Base-by-base conservation (phyloP, 2,329 filamentous ascomycete species). In the Fusarium camptoceras region DNA sequence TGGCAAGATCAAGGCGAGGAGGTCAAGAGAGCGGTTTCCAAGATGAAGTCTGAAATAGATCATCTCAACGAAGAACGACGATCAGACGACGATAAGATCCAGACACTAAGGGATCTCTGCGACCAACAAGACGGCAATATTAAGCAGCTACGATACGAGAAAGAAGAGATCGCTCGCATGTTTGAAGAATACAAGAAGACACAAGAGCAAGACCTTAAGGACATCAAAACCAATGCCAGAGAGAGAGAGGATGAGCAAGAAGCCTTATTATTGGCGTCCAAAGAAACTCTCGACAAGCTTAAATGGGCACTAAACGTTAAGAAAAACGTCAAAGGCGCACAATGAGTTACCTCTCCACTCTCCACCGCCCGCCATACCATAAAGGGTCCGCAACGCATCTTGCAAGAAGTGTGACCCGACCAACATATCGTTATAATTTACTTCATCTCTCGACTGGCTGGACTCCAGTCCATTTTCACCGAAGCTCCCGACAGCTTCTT, bases 111-210 rank as follows among this genome's bases (percentile, higher is more conserved):
- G 54, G 89, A 92, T 63, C 84, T 94, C 31, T 91, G 88, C 76
- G 91, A 93, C 69, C 91, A 94, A 79, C 89, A 93, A 76, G 87
- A 92, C 69, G 85, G 86, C 74, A 92, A 93, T 73, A 86, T 92
- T 62, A 86, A 87, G 59, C 83, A 88, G 62, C 81, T 90, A 25
- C 80, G 81, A 61, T 83, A 85, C 50, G 86, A 91, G 73, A 92
- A 92, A 74, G 85, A 87, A 28, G 86, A 86, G 18, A 88, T 94
- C 63, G 79, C 81, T 18, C 80, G 80, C 48, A 81, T 87, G 68
- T 92, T 92, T 79, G 87, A 88, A 50, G 82, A 82, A 48, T 92
- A 93, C 80, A 91, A 91, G 78, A 77, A 79, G 59, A 83, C 87
- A 70, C 89, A 92, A 74, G 88, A 91, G 64, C 81, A 85, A n/a